A percentile compares a stretch with the other conserved stretches of the same genome.
Evolutionary conservation across 257 asterid genomes (phyloP).

Genomic region (Henckelia pumila): DNA sequence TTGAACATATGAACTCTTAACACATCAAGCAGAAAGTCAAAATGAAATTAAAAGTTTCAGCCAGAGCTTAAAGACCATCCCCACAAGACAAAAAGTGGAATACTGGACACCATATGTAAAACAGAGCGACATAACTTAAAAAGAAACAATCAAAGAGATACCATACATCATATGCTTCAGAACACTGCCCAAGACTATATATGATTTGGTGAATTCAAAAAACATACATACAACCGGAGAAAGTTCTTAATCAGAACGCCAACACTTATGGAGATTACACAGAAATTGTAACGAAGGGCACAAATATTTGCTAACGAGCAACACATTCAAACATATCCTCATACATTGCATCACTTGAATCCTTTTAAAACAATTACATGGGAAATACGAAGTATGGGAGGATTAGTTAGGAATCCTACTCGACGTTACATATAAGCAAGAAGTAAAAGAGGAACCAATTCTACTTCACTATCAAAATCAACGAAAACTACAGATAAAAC

Average conservation of each 20-base stretch:
- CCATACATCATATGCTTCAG: background rate
- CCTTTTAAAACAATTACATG: background rate
- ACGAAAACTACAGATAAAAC: too few relatives aligned
- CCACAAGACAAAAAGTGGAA: background rate
- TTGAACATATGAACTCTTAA: too few relatives aligned
- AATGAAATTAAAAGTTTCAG: too few relatives aligned
- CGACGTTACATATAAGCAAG: background rate
- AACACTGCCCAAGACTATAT: background rate
- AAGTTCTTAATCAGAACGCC: too few relatives aligned
- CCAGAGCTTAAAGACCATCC: background rate
- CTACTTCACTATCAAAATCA: too few relatives aligned
- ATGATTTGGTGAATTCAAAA: background rate
- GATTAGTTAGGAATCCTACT: background rate
- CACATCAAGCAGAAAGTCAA: too few relatives aligned
- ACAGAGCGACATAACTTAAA: too few relatives aligned
- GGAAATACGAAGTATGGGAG: background rate
- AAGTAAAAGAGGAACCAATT: too few relatives aligned
- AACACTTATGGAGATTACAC: too few relatives aligned
- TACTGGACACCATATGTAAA: background rate
- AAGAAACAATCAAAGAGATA: background rate
- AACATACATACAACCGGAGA: too few relatives aligned
- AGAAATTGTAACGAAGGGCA: background rate
- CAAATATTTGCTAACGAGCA: background rate
- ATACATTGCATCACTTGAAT: background rate
- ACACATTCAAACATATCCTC: background rate